Base-by-base conservation (phyloP, 257 asterid genomes). In the Fraxinus excelsior region DNA sequence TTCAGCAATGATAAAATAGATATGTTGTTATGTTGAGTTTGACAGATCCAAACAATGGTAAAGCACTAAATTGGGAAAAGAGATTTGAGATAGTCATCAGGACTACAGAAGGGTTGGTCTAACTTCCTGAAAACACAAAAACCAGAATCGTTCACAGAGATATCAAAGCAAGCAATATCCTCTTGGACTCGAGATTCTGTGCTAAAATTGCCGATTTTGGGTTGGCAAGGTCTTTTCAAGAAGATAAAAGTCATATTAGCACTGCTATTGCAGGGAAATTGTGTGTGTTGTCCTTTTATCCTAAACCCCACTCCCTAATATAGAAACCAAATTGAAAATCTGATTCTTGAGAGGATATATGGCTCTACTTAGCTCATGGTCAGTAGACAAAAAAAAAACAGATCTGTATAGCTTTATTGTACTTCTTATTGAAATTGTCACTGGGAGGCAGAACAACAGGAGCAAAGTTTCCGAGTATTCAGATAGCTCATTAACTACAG, bases 61-160 rank as follows among this genome's bases (percentile, higher is more conserved):
- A 89, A 86, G 74, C 80, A 40, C 76, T 90, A 49, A 86, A 87
- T 80, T 90, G 96, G 97, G 91, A 84, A 71, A 87, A 84, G 82
- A 86, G 96, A 80, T 86, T 90, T 68, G 86, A 85, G 64, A 87
- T 92, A 76, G 84, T 92, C n/a, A 89, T 89, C 68, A 93, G 96
- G 78, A 92, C 88, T 25, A 91, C 91, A 49, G 92, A 90, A 73
- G 97, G 94, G 3, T 74, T 92, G 76, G 93, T 89, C 34, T 90
- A 92, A 82, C 96, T 92, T 44, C 96, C 90, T 3, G 96, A 92
- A 70, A 92, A 92, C 88, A 80, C 86, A n/a, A 86, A 78, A 23
- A 82, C 78, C 53, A 80, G 94, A 82, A 92, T 90, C 71, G 85
- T 92, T 66, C 97, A 92, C 72, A 80, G 97, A 82, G 94, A 92